Conservation (phyloP, 352 stramenopile species). For the Blastocystis sp. region DNA sequence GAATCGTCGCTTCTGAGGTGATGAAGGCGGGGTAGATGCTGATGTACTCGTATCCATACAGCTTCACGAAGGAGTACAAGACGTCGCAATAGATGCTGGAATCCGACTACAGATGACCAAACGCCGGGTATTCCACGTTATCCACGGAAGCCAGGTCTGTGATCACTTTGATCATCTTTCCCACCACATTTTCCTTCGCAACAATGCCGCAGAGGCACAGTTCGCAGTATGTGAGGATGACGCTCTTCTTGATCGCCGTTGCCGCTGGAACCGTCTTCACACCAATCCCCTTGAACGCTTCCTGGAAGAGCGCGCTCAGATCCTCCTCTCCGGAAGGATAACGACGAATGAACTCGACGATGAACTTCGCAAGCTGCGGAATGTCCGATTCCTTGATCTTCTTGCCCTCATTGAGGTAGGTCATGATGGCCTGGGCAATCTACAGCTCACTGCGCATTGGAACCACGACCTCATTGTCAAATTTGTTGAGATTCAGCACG, state of each 20-base stretch:
- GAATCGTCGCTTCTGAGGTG: background rate
- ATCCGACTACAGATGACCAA: background rate
- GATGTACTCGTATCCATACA: constrained; percentile 39
- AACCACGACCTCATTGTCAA: constrained; percentile 15
- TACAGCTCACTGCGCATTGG: background rate
- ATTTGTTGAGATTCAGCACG: constrained; percentile 14
- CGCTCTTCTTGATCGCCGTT: background rate
- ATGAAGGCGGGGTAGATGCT: constrained; percentile 24
- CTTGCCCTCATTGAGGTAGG: constrained; percentile 14
- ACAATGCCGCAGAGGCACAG: constrained; percentile 21
- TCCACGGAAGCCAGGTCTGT: background rate
- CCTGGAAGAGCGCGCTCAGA: background rate
- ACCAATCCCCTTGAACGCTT: background rate
- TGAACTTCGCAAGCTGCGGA: constrained; percentile 14
- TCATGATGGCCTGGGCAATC: constrained; percentile 27
- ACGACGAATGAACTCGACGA: constrained; percentile 42
- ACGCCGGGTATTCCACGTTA: too few species aligned
- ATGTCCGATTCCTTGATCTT: constrained; percentile 38
- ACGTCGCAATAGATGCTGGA: background rate
- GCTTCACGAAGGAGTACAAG: background rate
- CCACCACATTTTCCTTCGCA: constrained; percentile 20
- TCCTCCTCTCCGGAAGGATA: background rate
- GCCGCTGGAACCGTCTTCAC: background rate
- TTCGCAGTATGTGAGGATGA: constrained; percentile 28
- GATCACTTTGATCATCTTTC: background rate